A percentile compares a stretch with the other conserved stretches of the same genome.
Conservation (phyloP, 768 basidiomycete genomes). For the Paxillus rubicundulus region DNA sequence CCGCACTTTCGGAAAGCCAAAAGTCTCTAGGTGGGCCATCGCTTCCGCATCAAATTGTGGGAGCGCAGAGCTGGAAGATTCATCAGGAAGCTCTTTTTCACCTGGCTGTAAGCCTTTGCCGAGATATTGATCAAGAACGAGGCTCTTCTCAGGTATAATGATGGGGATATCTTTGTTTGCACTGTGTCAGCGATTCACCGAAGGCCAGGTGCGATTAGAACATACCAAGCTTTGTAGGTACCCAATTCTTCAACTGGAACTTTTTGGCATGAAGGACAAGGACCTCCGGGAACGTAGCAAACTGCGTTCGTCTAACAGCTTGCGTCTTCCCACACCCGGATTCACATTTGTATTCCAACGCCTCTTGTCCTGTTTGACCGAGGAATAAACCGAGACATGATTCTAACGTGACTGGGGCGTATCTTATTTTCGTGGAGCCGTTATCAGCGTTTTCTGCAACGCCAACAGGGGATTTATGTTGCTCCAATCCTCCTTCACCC, state of each 20-base stretch:
- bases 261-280: constrained; percentile 90
- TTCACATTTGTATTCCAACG: constrained; percentile 79
- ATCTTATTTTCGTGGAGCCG: constrained; percentile 49
- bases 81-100: constrained; percentile 69
- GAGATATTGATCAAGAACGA: constrained; percentile 62
- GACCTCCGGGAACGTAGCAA: constrained; percentile 86
- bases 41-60: constrained; percentile 75
- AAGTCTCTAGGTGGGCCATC: constrained; percentile 72
- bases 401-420: constrained; percentile 57
- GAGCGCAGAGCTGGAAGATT: constrained; percentile 38
- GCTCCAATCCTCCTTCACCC: constrained; percentile 3
- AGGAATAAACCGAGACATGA: constrained; percentile 58
- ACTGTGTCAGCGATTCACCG: not conserved
- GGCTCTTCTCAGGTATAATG: constrained; percentile 56
- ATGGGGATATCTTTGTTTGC: constrained; percentile 74
- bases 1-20: constrained; percentile 88
- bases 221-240: constrained; percentile 89
- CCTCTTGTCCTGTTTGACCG: constrained; percentile 50
- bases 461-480: not conserved
- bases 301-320: constrained; percentile 68
- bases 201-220: not conserved
- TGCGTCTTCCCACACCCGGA: constrained; percentile 63
- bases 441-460: not conserved
- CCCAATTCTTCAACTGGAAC: constrained; percentile 95
- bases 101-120: constrained; percentile 67